Percentiles rank a stretch among this genome's conserved stretches.
These are phyloP conservation scores for Botrytis paeoniae DNA, from an alignment of 2,329 filamentous ascomycete genomes.

Conservation along the genomic window DNA sequence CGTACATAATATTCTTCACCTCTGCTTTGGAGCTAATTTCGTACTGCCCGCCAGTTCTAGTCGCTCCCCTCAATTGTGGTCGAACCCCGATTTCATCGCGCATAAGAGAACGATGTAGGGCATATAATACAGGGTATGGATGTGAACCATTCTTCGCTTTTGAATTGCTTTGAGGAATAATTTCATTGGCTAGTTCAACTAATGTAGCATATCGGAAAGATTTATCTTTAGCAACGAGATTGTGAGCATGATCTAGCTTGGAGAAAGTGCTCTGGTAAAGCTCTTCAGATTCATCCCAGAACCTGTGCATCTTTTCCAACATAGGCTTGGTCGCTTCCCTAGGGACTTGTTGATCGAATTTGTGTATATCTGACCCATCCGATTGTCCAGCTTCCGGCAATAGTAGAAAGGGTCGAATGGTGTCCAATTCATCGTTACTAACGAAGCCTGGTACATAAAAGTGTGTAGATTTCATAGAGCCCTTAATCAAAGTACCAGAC, in stretches of 20 bases:
- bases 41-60: conserved; percentile 56
- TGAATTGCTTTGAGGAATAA: conserved; percentile 37
- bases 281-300: conserved; percentile 45
- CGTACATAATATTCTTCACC: conserved; percentile 46
- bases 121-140: conserved; percentile 56
- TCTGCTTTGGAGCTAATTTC: conserved; percentile 58
- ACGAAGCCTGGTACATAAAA: conserved; percentile 48
- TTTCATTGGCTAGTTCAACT: conserved; percentile 43
- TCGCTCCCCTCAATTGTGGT: conserved; percentile 46
- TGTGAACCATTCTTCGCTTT: conserved; percentile 39
- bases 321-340: conserved; percentile 45
- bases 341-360: conserved; percentile 44
- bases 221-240: conserved; percentile 43
- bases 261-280: conserved; percentile 47
- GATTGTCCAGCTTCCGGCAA: conserved; percentile 38
- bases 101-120: conserved; percentile 64
- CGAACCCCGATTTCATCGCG: conserved; percentile 61
- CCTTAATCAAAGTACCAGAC: conserved; percentile 48
- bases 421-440: conserved; percentile 41
- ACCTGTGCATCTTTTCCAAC: conserved; percentile 42
- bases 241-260: conserved; percentile 49
- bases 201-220: conserved; percentile 45
- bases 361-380: conserved; percentile 39
- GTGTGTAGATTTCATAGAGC: conserved; percentile 36
- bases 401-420: conserved; percentile 47